Base-by-base conservation (phyloP, 1,284 basidiomycete species). In the Laetiporus sulphureus region DNA sequence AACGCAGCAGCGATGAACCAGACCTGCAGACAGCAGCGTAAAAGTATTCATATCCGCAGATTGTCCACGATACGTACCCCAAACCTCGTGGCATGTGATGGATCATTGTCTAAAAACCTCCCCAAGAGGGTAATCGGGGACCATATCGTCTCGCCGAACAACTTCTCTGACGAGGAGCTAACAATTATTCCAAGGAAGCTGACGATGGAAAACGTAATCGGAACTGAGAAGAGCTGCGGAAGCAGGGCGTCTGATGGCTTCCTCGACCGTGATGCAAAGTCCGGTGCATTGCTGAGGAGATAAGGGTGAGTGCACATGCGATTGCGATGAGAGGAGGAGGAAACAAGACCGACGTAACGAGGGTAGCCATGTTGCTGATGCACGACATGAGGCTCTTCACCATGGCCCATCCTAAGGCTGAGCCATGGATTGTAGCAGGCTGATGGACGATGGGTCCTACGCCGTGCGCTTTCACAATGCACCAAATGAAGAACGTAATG, bases 141-240 rank as follows among this genome's bases (percentile, higher is more conserved):
- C 89, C 88, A 92, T 44, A 91, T 76, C 12, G 79, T 75, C 50
- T 79, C 74, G 18, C 84, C 85, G 53, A 84, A 91, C 50, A 91
- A 82, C 13, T 79, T 73, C 45, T 77, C 68, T n/a, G 82, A 84
- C 5, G 83, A 82, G 1, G 84, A 88, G 37, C 83, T 82, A 50
- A 92, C 88, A 37, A 91, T 79, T 58, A 93, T 86, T 5, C 89
- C 90, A 45, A 92, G 71, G 66, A 93, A 84, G 50, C 79, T 83
- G 44, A 89, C 85, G 47, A 91, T 62, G 23, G 77, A 79, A 62
- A 90, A 91, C 0, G 79, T 76, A 33, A 91, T 50, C 0, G 90
- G 90, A 27, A 91, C 73, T 0, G 85, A 73, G 47, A 88, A 62
- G 39, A 82, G 65, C 59, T 91, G 88, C 16, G 88, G 83, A 59